Evolutionary conservation across 306 rosid genomes (phyloP).

Genomic region (Vigna reflexopilosa): DNA sequence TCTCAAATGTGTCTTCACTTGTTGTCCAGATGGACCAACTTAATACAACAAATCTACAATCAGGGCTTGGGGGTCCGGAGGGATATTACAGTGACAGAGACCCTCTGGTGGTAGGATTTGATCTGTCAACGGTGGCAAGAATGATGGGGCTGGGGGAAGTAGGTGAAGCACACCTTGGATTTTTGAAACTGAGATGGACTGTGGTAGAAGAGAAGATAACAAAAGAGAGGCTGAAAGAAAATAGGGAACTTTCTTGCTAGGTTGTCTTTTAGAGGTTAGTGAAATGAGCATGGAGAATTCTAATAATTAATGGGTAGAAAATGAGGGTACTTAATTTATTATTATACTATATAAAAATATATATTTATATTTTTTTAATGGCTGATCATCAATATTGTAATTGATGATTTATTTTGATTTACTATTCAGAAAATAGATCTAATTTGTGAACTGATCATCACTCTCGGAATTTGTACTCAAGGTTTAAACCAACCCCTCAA

Average conservation of each 20-base stretch:
- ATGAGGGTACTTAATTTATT: background rate
- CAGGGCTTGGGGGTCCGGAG: background rate
- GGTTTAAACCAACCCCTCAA: too few species aligned
- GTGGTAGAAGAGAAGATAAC: constrained; percentile 1
- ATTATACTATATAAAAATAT: background rate
- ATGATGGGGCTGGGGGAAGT: background rate
- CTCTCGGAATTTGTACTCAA: too few species aligned
- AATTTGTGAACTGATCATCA: constrained; percentile 3
- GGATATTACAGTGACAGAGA: background rate
- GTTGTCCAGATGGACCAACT: background rate
- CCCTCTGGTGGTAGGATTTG: background rate
- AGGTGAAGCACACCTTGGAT: constrained; percentile 1
- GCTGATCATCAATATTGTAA: constrained; percentile 1
- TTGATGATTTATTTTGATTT: background rate
- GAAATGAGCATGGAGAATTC: background rate
- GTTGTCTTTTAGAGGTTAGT: constrained; percentile 9
- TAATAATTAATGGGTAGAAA: constrained; percentile 11
- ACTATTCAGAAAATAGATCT: background rate
- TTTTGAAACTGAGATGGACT: background rate
- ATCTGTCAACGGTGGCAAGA: background rate
- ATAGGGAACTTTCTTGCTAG: constrained; percentile 8
- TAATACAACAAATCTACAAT: background rate
- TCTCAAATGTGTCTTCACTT: background rate
- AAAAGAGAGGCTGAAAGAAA: background rate
- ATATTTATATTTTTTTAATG: background rate